Evolutionary conservation across 2,329 filamentous ascomycete genomes (phyloP), one percentile per base, ranked within the genome.

Genomic region (Aspergillus arachidicola): DNA sequence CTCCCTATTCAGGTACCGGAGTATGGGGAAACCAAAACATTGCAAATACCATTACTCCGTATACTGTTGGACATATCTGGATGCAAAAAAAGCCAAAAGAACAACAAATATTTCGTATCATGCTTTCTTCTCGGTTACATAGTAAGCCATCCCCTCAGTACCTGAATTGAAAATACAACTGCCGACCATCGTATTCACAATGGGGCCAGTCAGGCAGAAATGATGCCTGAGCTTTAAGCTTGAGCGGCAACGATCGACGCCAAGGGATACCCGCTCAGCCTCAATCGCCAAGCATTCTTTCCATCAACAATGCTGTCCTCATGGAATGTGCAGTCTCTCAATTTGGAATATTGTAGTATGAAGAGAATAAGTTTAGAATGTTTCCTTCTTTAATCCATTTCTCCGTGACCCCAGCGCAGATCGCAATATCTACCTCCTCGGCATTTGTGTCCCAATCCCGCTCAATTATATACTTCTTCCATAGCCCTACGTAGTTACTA

Each of bases 211-310:
- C 45, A 48, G 21, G 21, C 21, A 48, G 45, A 26, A 48, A 11
- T 48, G 45, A 48, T 48, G 45, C 45, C 45, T 48, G 45, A 48
- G 45, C 45, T 41, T 48, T 48, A 48, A 48, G 45, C 45, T 48
- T 48, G 21, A 12, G 21, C 45, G 21, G 45, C 23, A 48, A 26
- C 45, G 45, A 48, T 48, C 45, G 45, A 48, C 45, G 45, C 45
- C 43, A 46, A 21, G n/a, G 45, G 23, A 16, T 48, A 26, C 23
- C 21, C 45, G 45, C 45, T 48, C 45, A 48, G 45, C 45, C 45
- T 48, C 45, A 23, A n/a, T 14, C 23, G 45, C 45, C 45, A 48
- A 48, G 45, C 45, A 28, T 48, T 48, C 45, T 6, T 28, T 11
- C 23, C 21, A 3, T 48, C 5, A 48, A 48, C 45, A 48, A 26